Evolutionary conservation across 2,329 filamentous ascomycete species (phyloP), one percentile per base, ranked within the genome.

Genomic region (Arthrobotrys entomopaga): DNA sequence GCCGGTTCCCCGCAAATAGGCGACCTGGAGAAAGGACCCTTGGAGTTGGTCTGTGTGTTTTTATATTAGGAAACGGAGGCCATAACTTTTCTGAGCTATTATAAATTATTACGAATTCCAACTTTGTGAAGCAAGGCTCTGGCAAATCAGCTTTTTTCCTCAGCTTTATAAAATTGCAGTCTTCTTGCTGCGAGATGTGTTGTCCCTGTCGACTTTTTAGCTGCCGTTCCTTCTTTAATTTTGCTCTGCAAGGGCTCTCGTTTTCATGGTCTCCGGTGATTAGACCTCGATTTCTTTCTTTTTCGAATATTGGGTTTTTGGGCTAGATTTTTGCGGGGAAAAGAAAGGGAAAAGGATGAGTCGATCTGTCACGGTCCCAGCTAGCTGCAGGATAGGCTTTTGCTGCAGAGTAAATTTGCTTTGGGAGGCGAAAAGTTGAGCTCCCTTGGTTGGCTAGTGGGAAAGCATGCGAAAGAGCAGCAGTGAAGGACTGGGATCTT

Each of bases 1-100:
- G 70, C 70, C 70, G 64, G 57, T 74, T 74, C 70, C 70, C 70
- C 70, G 63, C 70, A 67, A 67, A 67, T 58, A 29, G 70, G 57
- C 57, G n/a, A 50, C 57, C 67, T 42, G 57, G 50, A 43, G 13
- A 67, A 26, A 34, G 29, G 48, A 57, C 54, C 69, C 56, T 63
- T 66, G 43, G 43, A 67, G 57, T 42, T 63, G 48, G 61, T 54
- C 56, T 67, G 63, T 64, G 58, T 50, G 57, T 15, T 24, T 64
- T 58, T 58, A 73, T 54, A 74, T 46, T 63, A 67, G 70, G 63
- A 74, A 58, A 57, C 56, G 46, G 38, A 49, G 56, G 46, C 63
- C 63, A 67, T 64, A 26, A n/a, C 56, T 64, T 46, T 22, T 50
- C 56, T 50, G 61, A 53, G 57, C 26, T 58, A 74, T 74, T 74